Conservation (phyloP, 2,329 filamentous ascomycete genomes). For the Aspergillus hortae region DNA sequence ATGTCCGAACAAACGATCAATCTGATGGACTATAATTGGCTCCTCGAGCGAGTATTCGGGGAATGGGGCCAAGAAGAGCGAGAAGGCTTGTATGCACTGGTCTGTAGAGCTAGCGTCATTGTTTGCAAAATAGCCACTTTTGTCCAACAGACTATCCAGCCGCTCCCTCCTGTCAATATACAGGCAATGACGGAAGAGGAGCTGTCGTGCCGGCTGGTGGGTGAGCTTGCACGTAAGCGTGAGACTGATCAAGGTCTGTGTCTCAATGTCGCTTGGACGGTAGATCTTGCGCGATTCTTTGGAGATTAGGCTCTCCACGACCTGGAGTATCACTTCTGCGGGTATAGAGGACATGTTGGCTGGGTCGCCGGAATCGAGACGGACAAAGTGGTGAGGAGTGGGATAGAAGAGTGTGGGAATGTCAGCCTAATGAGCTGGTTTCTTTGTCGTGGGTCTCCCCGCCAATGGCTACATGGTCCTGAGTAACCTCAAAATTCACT, state of each 20-base stretch:
- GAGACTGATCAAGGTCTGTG: slow-evolving; percentile 11
- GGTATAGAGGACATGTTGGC: background rate
- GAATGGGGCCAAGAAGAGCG: slow-evolving; percentile 10
- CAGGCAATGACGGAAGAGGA: slow-evolving; percentile 13
- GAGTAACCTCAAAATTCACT: no score
- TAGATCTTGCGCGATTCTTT: slow-evolving; percentile 5
- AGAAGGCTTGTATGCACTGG: background rate
- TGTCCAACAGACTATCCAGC: slow-evolving; percentile 1
- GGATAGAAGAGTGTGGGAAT: no score
- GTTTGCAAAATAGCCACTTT: background rate
- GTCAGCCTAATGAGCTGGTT: no score
- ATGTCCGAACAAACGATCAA: slow-evolving; percentile 5
- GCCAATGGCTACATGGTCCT: no score
- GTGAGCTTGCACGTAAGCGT: slow-evolving; percentile 11
- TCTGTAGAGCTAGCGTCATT: background rate
- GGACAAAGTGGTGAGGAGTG: no score
- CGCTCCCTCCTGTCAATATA: slow-evolving; percentile 1
- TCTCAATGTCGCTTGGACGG: slow-evolving; percentile 4
- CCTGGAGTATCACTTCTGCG: slow-evolving; percentile 10
- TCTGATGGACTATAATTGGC: slow-evolving; percentile 1
- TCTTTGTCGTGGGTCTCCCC: no score
- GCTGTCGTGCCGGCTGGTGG: slow-evolving; percentile 6
- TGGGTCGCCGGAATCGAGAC: no score
- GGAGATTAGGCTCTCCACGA: slow-evolving; percentile 12
- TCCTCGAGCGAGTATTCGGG: slow-evolving; percentile 6